Evolutionary conservation across 2,329 filamentous ascomycete genomes (phyloP).

Genomic region (Penicillium sp.): DNA sequence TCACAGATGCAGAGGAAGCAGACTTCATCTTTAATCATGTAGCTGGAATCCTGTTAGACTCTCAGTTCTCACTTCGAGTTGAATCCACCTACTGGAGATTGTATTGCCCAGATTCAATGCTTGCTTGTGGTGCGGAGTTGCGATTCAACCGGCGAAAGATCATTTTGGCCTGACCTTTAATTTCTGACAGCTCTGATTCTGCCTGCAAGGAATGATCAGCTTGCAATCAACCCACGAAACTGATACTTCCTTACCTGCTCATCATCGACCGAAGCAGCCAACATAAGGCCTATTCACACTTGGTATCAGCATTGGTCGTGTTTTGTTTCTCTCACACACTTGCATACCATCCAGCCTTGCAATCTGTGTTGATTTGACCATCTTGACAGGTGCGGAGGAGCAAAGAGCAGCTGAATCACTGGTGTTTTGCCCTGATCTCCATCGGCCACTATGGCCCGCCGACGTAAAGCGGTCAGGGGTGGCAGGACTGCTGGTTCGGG

Average conservation of each 20-base stretch:
- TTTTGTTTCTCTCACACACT: conserved; percentile 7
- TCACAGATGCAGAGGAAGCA: conserved; percentile 94
- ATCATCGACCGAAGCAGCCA: conserved; percentile 92
- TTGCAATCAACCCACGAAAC: neutral
- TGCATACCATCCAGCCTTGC: conserved; percentile 76
- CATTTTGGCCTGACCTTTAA: conserved; percentile 86
- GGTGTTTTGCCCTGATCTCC: conserved; percentile 21
- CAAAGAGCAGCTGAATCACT: conserved; percentile 6
- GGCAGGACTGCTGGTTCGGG: conserved; percentile 27
- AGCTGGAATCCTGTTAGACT: conserved; percentile 49
- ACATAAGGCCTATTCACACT: conserved; percentile 66
- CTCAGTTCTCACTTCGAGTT: neutral
- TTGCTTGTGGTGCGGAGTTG: conserved; percentile 84
- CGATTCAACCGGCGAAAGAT: conserved; percentile 81
- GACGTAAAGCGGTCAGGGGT: conserved; percentile 32
- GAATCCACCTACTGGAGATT: conserved; percentile 67
- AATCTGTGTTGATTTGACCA: conserved; percentile 93
- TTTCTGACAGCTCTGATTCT: conserved; percentile 71
- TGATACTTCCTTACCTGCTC: conserved; percentile 54
- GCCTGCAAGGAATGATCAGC: conserved; percentile 41
- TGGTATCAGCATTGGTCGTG: conserved; percentile 21
- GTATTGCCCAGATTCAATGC: conserved; percentile 78
- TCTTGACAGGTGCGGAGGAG: conserved; percentile 34
- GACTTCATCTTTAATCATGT: conserved; percentile 74
- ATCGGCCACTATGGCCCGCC: conserved; percentile 30